Percentiles rank a stretch among this genome's conserved stretches.
These are phyloP conservation scores for Trichomonascus vanleenenianus DNA, from an alignment of 805 yeast species.

Conservation along the genomic window DNA sequence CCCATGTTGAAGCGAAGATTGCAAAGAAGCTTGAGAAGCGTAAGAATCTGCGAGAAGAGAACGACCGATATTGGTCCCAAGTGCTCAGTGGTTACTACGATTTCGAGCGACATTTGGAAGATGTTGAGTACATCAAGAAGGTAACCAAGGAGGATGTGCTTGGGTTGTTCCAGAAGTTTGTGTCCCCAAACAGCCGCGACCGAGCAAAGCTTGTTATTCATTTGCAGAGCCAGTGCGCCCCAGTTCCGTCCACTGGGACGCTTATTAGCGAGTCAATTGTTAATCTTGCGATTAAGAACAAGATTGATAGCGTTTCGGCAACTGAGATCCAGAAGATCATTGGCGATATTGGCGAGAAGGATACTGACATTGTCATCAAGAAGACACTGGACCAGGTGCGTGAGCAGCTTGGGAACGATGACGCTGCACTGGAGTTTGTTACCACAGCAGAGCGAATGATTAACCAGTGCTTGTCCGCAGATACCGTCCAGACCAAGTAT, in stretches of 20 bases:
- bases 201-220: constrained; percentile 48
- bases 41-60: constrained; percentile 76
- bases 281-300: constrained; percentile 10
- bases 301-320: constrained; percentile 3
- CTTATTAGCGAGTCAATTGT: constrained; percentile 8
- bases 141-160: constrained; percentile 52
- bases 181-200: constrained; percentile 32
- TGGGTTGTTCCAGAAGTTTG: constrained; percentile 42
- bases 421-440: constrained; percentile 3
- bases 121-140: constrained; percentile 47
- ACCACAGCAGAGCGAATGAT: background rate
- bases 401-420: constrained; percentile 6
- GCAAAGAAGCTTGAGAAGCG: constrained; percentile 59
- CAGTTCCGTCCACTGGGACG: constrained; percentile 7
- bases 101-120: constrained; percentile 49
- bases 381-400: background rate
- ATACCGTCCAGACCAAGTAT: constrained; percentile 26
- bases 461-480: background rate
- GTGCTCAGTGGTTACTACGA: constrained; percentile 75
- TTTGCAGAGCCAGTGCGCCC: constrained; percentile 45
- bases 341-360: constrained; percentile 7
- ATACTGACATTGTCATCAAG: constrained; percentile 3
- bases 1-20: constrained; percentile 62
- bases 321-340: too few species aligned
- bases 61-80: constrained; percentile 51